Evolutionary conservation across 2,329 filamentous ascomycete species (phyloP), one percentile per base, ranked within the genome.

Genomic region (Macroventuria anomochaeta): DNA sequence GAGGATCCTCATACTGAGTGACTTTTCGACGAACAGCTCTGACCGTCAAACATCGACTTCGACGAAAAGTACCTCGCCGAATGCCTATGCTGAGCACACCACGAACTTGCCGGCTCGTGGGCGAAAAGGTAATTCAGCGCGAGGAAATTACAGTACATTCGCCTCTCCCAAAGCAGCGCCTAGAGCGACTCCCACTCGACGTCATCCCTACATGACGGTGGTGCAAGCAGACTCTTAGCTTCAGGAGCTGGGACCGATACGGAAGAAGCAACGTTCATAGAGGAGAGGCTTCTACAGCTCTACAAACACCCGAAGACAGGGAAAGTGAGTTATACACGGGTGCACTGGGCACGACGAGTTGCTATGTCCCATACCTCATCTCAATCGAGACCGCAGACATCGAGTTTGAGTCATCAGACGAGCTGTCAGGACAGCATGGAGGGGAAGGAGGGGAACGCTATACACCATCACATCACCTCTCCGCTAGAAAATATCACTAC

Each of bases 321-420:
- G 0, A 72, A 71, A 41, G 70, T 64, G 7, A 62, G 73, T 32
- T 78, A 75, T 46, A 76, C 72, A 10, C 79, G 78, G 68, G 77
- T 79, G 12, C 70, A 77, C 37, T 79, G 77, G 76, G 76, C 73
- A 5, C 68, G 74, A 38, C 65, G 74, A 10, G 53, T 72, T 1
- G 61, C 67, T 17, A 57, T 51, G 5, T 49, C 52, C 2, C 65
- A 69, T 31, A 17, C 23, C 7, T 15, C 37, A 10, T 31, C 40
- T 3, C 39, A 28, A 5, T 29, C 37, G 3, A 34, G 51, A 44
- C 43, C 43, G 17, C 20, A 43, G 5, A 57, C 36, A 11, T 53
- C 39, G 3, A 31, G 15, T 31, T 36, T 34, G 7, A 37, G 32
- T 7, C 42, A 47, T 5, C 42, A 17, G 18, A 29, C 21, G 15